Base-by-base conservation (phyloP, 805 yeast species). In the Pichia sporocuriosa region DNA sequence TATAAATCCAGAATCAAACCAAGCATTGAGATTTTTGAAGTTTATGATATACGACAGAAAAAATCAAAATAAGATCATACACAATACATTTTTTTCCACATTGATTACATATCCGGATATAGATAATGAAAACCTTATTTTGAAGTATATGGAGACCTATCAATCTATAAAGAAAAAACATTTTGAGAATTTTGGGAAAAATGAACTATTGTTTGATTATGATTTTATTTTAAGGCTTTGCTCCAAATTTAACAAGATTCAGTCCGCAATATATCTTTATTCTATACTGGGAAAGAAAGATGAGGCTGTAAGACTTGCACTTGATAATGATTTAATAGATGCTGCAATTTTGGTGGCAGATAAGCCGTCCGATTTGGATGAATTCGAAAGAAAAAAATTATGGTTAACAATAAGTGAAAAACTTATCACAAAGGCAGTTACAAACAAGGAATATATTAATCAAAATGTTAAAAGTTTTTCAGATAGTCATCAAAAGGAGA, bases 151-250 rank as follows among this genome's bases (percentile, higher is more conserved):
- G 36, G 76, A 77, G 41, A 50, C 34, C 19, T 51, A 48, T 27
- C 50, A 49, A n/a, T 48, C 39, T 23, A 40, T 50, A 2, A 48
- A 46, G 26, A 33, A 51, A 31, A 32, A 45, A 5, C 17, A 26
- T 10, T 42, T 32, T 15, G 24, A 32, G 3, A 35, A 30, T 12
- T 46, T 49, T 25, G 42, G 35, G 8, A 47, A 44, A 26, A 46
- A 37, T 29, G 67, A 67, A 20, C 58, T 73, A 16, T 58, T 56
- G 19, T 84, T 75, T 54, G 94, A 89, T 54, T 63, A 78, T 2
- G 87, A 85, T 49, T 85, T 84, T 51, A 73, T 89, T 4, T 59
- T 93, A 25, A 67, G 97, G 42, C 57, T 88, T 24, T 84, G 95
- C 51, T 68, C 84, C 37, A 73, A 71, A 42, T 72, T 73, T 54